These are phyloP conservation scores for Venturia effusa DNA, from an alignment of 2,329 filamentous ascomycete species.

Conservation along the genomic window DNA sequence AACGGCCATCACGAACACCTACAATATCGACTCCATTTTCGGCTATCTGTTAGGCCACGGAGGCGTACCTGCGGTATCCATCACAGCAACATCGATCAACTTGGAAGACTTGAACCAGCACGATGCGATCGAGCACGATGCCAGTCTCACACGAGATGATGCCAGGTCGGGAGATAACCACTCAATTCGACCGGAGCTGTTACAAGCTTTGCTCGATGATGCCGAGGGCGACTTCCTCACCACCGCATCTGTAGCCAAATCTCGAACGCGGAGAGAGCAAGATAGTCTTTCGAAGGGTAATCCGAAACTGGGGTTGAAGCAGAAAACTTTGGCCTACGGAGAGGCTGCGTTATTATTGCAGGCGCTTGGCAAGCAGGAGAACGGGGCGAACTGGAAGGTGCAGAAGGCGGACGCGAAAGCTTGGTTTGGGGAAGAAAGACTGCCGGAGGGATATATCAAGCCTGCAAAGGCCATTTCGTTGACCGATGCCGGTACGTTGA, in stretches of 20 bases:
- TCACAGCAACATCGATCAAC: slow-evolving; percentile 14
- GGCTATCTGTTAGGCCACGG: slow-evolving; percentile 18
- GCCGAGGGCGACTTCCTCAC: slow-evolving; percentile 15
- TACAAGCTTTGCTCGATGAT: slow-evolving; percentile 17
- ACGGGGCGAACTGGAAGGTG: background rate
- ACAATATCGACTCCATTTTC: slow-evolving; percentile 24
- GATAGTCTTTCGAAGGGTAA: slow-evolving; percentile 10
- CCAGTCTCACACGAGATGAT: slow-evolving; percentile 20
- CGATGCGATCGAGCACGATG: slow-evolving; percentile 26
- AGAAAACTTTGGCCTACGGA: slow-evolving; percentile 14
- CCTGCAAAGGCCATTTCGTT: slow-evolving; percentile 8
- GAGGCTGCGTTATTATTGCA: slow-evolving; percentile 13
- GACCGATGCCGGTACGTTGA: background rate
- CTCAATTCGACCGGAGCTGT: slow-evolving; percentile 16
- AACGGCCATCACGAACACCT: slow-evolving; percentile 16
- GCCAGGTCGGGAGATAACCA: slow-evolving; percentile 19
- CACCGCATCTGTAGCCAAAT: slow-evolving; percentile 13
- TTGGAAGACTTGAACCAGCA: slow-evolving; percentile 25
- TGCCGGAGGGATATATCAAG: slow-evolving; percentile 10
- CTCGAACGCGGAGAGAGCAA: slow-evolving; percentile 10
- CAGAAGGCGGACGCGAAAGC: slow-evolving; percentile 13
- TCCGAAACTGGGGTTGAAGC: slow-evolving; percentile 13
- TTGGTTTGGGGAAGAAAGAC: slow-evolving; percentile 14
- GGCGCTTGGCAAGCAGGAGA: slow-evolving; percentile 11
- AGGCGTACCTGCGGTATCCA: slow-evolving; percentile 13